Evolutionary conservation across 495 filamentous ascomycete species (phyloP).

Genomic region (Penicillium turbatum): DNA sequence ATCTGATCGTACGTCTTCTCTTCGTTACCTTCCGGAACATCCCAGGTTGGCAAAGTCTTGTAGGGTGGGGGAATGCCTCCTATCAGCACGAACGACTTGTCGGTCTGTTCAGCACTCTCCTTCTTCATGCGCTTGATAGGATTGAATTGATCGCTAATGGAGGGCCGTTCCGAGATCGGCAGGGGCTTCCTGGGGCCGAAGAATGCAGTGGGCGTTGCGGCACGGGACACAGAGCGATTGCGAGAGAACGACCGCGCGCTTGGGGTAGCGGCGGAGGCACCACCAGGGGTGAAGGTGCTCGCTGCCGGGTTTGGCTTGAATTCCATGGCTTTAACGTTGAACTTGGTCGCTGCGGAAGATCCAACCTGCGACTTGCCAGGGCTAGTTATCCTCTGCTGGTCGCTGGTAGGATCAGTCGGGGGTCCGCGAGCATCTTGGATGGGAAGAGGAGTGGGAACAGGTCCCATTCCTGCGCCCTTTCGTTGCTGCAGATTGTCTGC

Average conservation of each 20-base stretch:
- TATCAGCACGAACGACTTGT: constrained; percentile 53
- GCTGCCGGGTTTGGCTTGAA: constrained; percentile 81
- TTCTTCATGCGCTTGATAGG: constrained; percentile 69
- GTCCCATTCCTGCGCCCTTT: constrained; percentile 42
- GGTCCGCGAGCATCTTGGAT: constrained; percentile 49
- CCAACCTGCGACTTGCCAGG: constrained; percentile 47
- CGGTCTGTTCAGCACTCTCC: constrained; percentile 45
- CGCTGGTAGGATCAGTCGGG: constrained; percentile 46
- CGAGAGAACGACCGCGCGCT: constrained; percentile 57
- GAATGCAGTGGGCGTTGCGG: constrained; percentile 47
- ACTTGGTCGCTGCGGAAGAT: constrained; percentile 55
- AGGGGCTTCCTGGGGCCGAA: constrained; percentile 59
- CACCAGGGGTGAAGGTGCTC: constrained; percentile 69
- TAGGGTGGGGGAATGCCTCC: constrained; percentile 74
- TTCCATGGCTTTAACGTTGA: constrained; percentile 79
- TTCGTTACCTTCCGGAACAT: constrained; percentile 55
- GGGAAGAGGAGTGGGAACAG: constrained; percentile 52
- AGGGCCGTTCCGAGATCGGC: constrained; percentile 50
- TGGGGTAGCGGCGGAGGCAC: constrained; percentile 48
- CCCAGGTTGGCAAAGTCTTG: constrained; percentile 78
- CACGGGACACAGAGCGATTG: constrained; percentile 49
- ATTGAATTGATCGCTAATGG: constrained; percentile 65
- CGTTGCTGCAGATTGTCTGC: constrained; percentile 54
- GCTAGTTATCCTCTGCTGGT: constrained; percentile 40
- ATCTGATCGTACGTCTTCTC: constrained; percentile 69